Base-by-base conservation (phyloP, 805 yeast species). In the Spathaspora arborariae region DNA sequence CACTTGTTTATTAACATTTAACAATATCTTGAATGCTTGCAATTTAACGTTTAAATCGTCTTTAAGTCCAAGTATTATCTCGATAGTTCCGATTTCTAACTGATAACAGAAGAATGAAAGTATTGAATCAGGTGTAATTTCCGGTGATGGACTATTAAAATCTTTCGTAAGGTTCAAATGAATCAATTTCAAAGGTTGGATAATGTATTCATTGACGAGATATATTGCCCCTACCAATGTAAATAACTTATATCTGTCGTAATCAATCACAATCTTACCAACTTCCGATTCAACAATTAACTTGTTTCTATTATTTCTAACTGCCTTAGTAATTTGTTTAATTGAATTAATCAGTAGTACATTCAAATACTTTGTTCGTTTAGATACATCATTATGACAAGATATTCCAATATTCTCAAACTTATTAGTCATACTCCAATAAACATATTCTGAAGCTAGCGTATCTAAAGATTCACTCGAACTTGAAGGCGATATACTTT, bases 21-120 rank as follows among this genome's bases (percentile, higher is more conserved):
- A 26, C 13, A 24, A 6, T 13, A 24, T n/a, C 16, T 45, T 24
- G 16, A 33, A 19, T 0, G 69, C 21, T 51, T 82, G 86, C 1
- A 79, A 9, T 52, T 75, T 75, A 15, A 78, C 53, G 20, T 71
- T 75, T 49, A 82, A 71, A 3, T 74, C 74, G 51, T 77, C 76
- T 2, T 80, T 78, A 40, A 83, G 55, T 1, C 65, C 58, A 27
- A 73, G 27, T 13, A 68, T 53, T 13, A 64, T n/a, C 39, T 54
- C 59, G 18, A 58, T 30, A 24, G 60, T 53, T 16, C 47, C 52
- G 35, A 68, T 21, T 3, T 53, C 48, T 9, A 57, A 40, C 7
- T 48, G 27, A 11, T 41, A 19, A 13, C 38, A 19, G 13, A 51
- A 20, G 8, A 45, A 33, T 10, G 16, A n/a, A 1, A n/a, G 9